Evolutionary conservation across 345 rosid genomes (phyloP), one percentile per base, ranked within the genome.

Genomic region (Chamaenerion angustifolium): DNA sequence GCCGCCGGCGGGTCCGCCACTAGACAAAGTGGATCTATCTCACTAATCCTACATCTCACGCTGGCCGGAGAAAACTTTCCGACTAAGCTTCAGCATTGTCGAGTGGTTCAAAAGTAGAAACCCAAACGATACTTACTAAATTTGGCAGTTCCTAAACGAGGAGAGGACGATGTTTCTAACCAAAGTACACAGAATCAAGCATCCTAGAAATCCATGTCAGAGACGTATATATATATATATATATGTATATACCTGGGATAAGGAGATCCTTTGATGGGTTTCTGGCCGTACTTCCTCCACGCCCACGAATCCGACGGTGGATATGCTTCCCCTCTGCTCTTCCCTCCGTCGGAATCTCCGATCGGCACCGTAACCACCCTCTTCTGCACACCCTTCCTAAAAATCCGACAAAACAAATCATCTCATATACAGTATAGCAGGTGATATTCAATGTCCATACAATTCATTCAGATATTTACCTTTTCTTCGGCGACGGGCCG

Each of bases 271-370:
- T 83, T 83, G 88, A 83, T 80, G 57, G 88, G 93, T 7, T 83
- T 83, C 18, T 83, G 93, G 23, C 94, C 94, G 60, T 83, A 83
- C 42, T 83, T 83, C 61, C 94, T 61, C 94, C 94, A 83, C 10
- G 94, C 80, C 93, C 94, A 83, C 0, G 88, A 80, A 73, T 83
- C 94, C 0, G 88, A 70, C 56, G 94, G 94, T 15, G 81, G 77
- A 67, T 71, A 65, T 46, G 74, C 73, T 45, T 81, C 90, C 0
- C 81, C 77, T 65, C 65, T 74, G 58, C 73, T 66, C 76, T 63
- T 55, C 23, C 70, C 56, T 47, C 82, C 88, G 43, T 74, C 88
- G 23, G 69, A 59, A 64, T 76, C 87, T 44, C 60, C 71, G 59
- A 83, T 76, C 60, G 88, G 85, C 18, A 80, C 74, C 1, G 85